A percentile compares a stretch with the other conserved stretches of the same genome.
These are phyloP conservation scores for Kitagawia praeruptora DNA, from an alignment of 129 eudicot genomes.

Conservation along the genomic window DNA sequence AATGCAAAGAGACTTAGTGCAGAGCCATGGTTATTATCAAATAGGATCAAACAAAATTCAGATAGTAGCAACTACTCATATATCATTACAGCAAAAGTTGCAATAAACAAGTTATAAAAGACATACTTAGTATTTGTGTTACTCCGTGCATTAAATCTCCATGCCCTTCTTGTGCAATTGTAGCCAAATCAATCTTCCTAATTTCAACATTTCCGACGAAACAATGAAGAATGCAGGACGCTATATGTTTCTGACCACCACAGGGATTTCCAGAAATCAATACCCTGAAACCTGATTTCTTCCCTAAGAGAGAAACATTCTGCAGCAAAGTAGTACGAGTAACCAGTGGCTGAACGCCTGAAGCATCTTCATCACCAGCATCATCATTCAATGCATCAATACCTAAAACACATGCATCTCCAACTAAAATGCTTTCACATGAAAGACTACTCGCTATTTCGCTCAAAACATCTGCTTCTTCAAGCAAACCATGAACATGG, in stretches of 20 bases:
- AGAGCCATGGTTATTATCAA: background rate
- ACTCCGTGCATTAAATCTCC: conserved; percentile 83
- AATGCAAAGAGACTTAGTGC: background rate
- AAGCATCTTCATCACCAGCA: conserved; percentile 27
- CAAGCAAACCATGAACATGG: conserved; percentile 42
- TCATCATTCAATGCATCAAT: conserved; percentile 32
- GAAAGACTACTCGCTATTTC: conserved; percentile 47
- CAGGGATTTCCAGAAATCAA: conserved; percentile 71
- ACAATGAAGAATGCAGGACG: conserved; percentile 79
- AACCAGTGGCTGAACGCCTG: conserved; percentile 21
- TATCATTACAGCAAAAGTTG: background rate
- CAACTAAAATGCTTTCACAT: conserved; percentile 35
- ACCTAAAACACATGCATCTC: conserved; percentile 25
- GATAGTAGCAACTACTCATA: background rate
- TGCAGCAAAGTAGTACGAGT: conserved; percentile 32
- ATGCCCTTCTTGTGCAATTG: conserved; percentile 77
- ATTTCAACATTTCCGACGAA: conserved; percentile 69
- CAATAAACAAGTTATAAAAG: conserved; percentile 9
- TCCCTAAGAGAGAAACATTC: conserved; percentile 26
- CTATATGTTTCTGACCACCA: conserved; percentile 89
- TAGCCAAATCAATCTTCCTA: conserved; percentile 89
- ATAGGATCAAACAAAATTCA: background rate
- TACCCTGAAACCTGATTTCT: conserved; percentile 60
- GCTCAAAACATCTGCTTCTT: conserved; percentile 51
- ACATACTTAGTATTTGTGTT: conserved; percentile 68